Conservation (phyloP, 164 flowering plant genomes). For the Macadamia tetraphylla region DNA sequence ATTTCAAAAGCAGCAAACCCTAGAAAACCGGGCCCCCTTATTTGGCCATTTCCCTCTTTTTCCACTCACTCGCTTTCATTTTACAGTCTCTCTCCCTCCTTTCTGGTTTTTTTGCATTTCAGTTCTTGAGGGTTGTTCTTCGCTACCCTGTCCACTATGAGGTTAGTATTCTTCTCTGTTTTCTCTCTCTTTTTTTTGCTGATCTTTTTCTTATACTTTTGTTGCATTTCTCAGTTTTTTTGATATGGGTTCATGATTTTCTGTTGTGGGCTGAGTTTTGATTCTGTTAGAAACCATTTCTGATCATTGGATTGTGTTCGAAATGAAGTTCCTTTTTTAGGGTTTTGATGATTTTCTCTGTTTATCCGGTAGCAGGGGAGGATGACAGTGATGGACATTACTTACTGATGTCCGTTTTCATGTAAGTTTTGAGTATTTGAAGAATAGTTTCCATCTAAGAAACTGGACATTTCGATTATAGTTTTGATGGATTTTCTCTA, state of each 20-base stretch:
- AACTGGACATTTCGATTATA: neutral
- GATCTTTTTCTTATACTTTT: neutral
- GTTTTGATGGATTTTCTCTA: neutral
- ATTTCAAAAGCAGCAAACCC: slow-evolving; percentile 43
- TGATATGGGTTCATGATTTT: neutral
- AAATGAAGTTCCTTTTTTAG: neutral
- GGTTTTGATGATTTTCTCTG: neutral
- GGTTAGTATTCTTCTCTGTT: slow-evolving; percentile 1
- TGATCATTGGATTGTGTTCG: neutral
- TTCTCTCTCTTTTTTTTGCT: neutral
- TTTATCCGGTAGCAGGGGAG: neutral
- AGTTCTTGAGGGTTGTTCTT: slow-evolving; percentile 3
- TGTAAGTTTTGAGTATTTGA: slow-evolving; percentile 5
- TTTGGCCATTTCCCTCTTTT: slow-evolving; percentile 1
- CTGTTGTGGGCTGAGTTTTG: neutral
- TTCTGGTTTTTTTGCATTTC: too few species aligned
- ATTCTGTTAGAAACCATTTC: neutral
- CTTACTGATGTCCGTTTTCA: neutral
- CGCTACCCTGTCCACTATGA: neutral
- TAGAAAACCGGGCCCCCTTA: slow-evolving; percentile 22
- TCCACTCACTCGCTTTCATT: slow-evolving; percentile 8
- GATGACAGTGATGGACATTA: neutral
- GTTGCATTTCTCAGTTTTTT: neutral
- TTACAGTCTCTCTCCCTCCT: neutral
- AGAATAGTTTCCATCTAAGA: neutral